Percentiles rank a stretch among this genome's conserved stretches.
Conservation (phyloP, 2,329 filamentous ascomycete genomes). For the Diaporthe capsici region DNA sequence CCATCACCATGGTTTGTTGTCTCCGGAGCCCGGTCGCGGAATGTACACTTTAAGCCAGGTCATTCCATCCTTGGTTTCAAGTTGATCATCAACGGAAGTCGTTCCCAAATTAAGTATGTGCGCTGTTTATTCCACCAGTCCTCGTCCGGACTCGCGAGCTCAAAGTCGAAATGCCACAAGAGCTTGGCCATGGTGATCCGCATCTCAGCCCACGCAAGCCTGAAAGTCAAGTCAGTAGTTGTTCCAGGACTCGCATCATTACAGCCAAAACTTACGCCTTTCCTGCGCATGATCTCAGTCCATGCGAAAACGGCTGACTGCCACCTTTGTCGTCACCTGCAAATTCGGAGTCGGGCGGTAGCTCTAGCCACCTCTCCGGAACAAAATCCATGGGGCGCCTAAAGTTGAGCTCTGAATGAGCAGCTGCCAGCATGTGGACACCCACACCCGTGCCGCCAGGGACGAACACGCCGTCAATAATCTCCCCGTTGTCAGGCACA, state of each 20-base stretch:
- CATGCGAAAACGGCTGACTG: constrained; percentile 34
- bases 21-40: background rate
- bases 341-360: constrained; percentile 12
- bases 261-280: constrained; percentile 40
- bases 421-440: constrained; percentile 49
- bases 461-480: constrained; percentile 47
- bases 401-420: constrained; percentile 51
- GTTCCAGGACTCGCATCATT: background rate
- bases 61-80: constrained; percentile 21
- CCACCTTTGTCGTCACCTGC: constrained; percentile 22
- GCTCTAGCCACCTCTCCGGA: constrained; percentile 55
- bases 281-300: constrained; percentile 27
- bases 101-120: constrained; percentile 41
- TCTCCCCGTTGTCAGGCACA: constrained; percentile 40
- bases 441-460: constrained; percentile 50
- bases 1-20: background rate
- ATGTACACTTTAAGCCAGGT: background rate
- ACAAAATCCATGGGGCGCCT: constrained; percentile 49
- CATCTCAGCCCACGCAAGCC: constrained; percentile 45
- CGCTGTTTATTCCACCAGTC: constrained; percentile 38
- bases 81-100: constrained; percentile 38
- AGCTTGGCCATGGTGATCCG: constrained; percentile 44
- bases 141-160: constrained; percentile 38
- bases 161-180: constrained; percentile 47
- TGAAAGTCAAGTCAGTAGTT: background rate